A percentile compares a stretch with the other conserved stretches of the same genome.
These are phyloP conservation scores for Grigorovia transvaalensis DNA, from an alignment of 805 yeast species.

Conservation along the genomic window DNA sequence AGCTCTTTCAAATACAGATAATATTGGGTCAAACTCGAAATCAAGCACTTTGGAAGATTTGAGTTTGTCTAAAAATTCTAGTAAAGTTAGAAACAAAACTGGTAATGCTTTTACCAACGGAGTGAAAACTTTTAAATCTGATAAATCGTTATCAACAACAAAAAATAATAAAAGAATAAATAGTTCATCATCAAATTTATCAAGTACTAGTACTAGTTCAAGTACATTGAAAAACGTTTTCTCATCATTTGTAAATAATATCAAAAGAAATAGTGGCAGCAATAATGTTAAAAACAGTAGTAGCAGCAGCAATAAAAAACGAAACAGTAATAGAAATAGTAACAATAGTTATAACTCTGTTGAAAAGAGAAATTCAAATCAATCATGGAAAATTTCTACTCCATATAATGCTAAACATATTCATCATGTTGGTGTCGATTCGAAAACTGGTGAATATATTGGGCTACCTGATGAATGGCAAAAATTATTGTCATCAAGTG, in stretches of 20 bases:
- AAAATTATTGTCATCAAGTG: conserved; percentile 66
- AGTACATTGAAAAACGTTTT: conserved; percentile 40
- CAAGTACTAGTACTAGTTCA: neutral
- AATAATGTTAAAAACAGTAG: conserved; percentile 33
- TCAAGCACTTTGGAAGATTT: no score
- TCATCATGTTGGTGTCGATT: conserved; percentile 88
- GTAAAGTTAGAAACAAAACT: neutral
- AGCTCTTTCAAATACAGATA: no score
- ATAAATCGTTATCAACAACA: neutral
- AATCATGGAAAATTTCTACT: conserved; percentile 50
- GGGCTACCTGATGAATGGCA: conserved; percentile 95
- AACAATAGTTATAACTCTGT: conserved; percentile 24
- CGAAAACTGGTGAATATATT: conserved; percentile 73
- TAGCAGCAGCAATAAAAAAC: conserved; percentile 33
- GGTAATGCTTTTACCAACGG: neutral
- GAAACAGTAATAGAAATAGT: conserved; percentile 17
- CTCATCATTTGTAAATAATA: conserved; percentile 29
- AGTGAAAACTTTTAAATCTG: neutral
- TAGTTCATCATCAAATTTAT: neutral
- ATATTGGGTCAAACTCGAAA: no score
- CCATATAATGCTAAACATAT: conserved; percentile 87
- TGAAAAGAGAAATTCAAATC: conserved; percentile 9
- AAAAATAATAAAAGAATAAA: neutral
- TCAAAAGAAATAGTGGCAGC: conserved; percentile 22
- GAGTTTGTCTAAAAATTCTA: no score